A percentile compares a stretch with the other conserved stretches of the same genome.
phyloP scores from a whole-genome alignment of 163 green algal genomes.

The Chlamydomonas reinhardtii region DNA sequence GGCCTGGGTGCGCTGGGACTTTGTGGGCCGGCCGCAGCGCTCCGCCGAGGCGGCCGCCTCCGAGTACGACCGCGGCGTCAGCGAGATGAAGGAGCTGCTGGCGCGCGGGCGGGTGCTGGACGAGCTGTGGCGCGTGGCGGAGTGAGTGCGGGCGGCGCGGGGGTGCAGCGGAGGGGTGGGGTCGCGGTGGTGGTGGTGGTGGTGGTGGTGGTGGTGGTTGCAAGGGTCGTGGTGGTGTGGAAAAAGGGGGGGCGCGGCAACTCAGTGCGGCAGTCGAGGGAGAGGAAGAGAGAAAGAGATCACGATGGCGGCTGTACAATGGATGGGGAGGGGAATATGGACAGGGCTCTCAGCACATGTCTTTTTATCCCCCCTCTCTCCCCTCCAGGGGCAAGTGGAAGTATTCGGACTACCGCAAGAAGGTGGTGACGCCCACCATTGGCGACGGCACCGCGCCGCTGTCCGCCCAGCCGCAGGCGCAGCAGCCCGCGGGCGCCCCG shows the following conservation, averaged over 20 bases:
- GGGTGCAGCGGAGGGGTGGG: background rate
- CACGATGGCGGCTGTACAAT: too few relatives aligned
- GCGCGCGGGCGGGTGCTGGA: conserved; percentile 68
- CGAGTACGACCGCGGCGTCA: conserved; percentile 56
- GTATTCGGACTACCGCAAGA: conserved; percentile 58
- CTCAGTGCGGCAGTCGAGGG: too few relatives aligned
- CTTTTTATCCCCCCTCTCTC: too few relatives aligned
- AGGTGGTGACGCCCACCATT: conserved; percentile 26
- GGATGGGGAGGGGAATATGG: too few relatives aligned
- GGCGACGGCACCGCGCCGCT: conserved; percentile 17
- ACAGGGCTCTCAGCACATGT: too few relatives aligned
- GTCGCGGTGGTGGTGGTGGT: background rate
- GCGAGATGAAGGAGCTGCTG: conserved; percentile 67
- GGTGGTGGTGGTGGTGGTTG: background rate
- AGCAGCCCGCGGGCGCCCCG: background rate
- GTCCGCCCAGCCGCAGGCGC: background rate
- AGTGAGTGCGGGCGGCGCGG: background rate
- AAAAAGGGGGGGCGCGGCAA: too few relatives aligned
- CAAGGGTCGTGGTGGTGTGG: too few relatives aligned
- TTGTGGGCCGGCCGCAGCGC: conserved; percentile 85
- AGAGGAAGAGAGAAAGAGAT: too few relatives aligned
- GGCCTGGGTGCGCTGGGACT: conserved; percentile 97
- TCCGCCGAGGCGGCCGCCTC: conserved; percentile 38
- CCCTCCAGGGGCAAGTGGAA: conserved; percentile 57
- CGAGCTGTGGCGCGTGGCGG: conserved; percentile 85